phyloP scores from a whole-genome alignment of 179 eudicot genomes.

The Corrigiola litoralis region DNA sequence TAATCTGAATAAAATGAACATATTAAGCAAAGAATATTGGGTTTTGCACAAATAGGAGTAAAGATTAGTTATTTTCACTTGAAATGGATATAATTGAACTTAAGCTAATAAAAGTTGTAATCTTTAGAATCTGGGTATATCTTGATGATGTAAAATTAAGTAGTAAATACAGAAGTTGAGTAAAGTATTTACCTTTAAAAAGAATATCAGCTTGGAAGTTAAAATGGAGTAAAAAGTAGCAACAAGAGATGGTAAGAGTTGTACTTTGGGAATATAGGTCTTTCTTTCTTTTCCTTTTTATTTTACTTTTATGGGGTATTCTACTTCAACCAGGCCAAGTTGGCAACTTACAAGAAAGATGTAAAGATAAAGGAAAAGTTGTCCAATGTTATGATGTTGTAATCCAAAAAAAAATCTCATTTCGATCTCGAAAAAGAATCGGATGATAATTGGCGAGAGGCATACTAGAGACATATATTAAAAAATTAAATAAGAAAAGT shows the following conservation, averaged over 20 bases:
- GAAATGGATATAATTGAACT: background rate
- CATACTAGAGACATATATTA: no score
- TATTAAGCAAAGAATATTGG: background rate
- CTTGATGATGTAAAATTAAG: background rate
- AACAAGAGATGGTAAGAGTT: background rate
- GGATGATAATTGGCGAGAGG: no score
- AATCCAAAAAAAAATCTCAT: no score
- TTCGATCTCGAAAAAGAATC: no score
- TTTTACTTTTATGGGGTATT: no score
- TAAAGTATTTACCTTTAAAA: constrained; percentile 20
- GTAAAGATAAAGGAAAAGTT: no score
- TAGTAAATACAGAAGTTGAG: background rate
- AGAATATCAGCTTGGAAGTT: background rate
- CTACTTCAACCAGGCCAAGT: no score
- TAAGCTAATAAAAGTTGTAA: background rate
- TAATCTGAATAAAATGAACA: background rate
- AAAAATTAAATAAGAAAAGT: no score
- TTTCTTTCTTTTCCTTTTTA: no score
- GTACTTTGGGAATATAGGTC: background rate
- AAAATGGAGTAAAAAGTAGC: background rate
- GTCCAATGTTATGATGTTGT: no score
- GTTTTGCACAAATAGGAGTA: background rate
- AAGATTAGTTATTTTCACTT: constrained; percentile 1
- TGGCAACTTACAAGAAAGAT: no score
- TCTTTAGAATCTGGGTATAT: background rate